phyloP scores from a whole-genome alignment of 371 early-diverging fungal species.

The Rhizomucor miehei region DNA sequence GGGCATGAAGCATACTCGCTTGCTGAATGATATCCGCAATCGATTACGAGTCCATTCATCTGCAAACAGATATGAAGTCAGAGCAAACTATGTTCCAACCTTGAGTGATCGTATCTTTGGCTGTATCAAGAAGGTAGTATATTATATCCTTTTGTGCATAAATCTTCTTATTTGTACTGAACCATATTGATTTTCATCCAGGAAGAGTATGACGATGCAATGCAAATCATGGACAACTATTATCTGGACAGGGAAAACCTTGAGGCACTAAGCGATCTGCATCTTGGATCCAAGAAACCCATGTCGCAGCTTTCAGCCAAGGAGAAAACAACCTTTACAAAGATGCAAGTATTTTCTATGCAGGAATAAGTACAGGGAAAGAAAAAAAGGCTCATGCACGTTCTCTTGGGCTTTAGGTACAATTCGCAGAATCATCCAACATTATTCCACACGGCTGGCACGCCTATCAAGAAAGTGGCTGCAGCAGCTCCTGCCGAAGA shows the following conservation, averaged over 20 bases:
- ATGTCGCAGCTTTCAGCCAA: conserved; percentile 62
- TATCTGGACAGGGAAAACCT: conserved; percentile 87
- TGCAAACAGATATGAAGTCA: conserved; percentile 83
- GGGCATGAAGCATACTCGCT: conserved; percentile 65
- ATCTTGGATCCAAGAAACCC: conserved; percentile 37
- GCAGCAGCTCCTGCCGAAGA: conserved; percentile 47
- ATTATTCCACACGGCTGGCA: conserved; percentile 49
- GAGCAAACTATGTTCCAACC: conserved; percentile 79
- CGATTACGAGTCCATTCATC: conserved; percentile 80
- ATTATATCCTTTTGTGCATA: too few species aligned
- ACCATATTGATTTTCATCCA: too few species aligned
- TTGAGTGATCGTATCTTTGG: conserved; percentile 61
- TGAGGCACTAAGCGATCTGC: conserved; percentile 81
- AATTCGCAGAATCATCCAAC: conserved; percentile 73
- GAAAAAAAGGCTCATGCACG: too few species aligned
- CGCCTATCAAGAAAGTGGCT: conserved; percentile 27
- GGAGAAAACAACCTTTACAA: conserved; percentile 82
- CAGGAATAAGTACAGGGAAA: conserved; percentile 23
- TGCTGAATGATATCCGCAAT: conserved; percentile 76
- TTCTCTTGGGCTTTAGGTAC: too few species aligned
- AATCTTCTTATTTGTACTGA: too few species aligned
- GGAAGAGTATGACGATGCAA: conserved; percentile 69
- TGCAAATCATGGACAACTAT: conserved; percentile 87
- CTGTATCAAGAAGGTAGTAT: conserved; percentile 60
- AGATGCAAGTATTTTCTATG: conserved; percentile 43